Conservation (phyloP, 352 stramenopile species). For the Blastocystis sp. region DNA sequence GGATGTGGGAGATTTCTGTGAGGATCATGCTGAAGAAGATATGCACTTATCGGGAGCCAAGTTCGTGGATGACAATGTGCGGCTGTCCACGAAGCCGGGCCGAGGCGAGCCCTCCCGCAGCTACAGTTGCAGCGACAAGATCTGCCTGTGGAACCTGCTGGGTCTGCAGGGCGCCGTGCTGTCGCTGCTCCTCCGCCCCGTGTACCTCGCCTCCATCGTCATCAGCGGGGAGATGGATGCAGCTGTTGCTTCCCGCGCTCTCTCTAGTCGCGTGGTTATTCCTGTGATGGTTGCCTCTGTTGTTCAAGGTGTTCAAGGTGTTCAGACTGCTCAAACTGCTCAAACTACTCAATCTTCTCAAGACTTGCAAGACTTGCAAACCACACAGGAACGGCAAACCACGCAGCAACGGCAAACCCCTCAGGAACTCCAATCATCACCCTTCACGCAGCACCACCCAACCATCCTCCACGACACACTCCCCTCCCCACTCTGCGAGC, state of each 20-base stretch:
- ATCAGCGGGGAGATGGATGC: slow-evolving; percentile 48
- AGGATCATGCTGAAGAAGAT: not conserved
- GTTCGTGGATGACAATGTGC: not conserved
- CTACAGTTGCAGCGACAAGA: slow-evolving; percentile 66
- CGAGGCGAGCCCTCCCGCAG: slow-evolving; percentile 48
- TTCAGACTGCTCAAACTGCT: not conserved
- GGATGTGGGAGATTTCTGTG: not conserved
- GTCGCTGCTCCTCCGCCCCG: not conserved
- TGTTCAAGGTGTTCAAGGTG: not conserved
- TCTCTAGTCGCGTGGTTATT: slow-evolving; percentile 4
- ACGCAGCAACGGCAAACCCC: no score
- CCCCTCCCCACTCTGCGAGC: not conserved
- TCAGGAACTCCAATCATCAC: not conserved
- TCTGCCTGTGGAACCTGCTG: slow-evolving; percentile 44
- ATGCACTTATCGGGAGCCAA: slow-evolving; percentile 46
- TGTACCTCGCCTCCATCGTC: slow-evolving; percentile 3
- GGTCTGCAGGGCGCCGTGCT: slow-evolving; percentile 30
- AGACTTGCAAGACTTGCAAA: no score
- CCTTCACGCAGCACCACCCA: not conserved
- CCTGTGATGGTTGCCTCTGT: not conserved
- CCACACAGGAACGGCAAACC: no score
- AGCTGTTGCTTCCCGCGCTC: not conserved
- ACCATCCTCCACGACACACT: not conserved
- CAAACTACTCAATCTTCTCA: no score
- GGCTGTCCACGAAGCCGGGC: slow-evolving; percentile 45